Percentiles rank a stretch among this genome's conserved stretches.
These are phyloP conservation scores for Tulasnella sp. DNA, from an alignment of 768 basidiomycete genomes.

Conservation along the genomic window DNA sequence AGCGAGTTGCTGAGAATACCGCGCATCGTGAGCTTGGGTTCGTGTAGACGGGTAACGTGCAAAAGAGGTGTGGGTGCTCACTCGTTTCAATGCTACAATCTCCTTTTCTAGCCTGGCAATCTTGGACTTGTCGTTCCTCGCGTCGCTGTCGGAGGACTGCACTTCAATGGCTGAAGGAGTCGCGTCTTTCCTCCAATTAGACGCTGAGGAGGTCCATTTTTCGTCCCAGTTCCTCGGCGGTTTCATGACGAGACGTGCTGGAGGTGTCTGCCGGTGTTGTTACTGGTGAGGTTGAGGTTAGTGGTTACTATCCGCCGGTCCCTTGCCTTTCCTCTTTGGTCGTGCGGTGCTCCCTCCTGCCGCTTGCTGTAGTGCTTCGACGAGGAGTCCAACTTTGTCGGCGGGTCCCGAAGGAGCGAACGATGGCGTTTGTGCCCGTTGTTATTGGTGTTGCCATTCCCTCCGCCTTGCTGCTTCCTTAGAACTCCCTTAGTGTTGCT, in stretches of 20 bases:
- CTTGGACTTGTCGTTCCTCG: not conserved
- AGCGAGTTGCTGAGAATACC: not conserved
- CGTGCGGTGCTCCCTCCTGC: too few species aligned
- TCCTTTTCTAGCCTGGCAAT: constrained; percentile 11
- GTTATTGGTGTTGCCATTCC: too few species aligned
- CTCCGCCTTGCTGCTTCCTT: too few species aligned
- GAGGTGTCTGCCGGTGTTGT: too few species aligned
- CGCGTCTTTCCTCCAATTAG: not conserved
- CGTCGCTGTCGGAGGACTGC: not conserved
- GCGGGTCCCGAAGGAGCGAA: constrained; percentile 6
- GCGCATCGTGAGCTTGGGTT: not conserved
- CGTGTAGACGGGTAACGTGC: not conserved
- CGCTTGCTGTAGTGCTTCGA: not conserved
- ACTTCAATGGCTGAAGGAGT: not conserved
- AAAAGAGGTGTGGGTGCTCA: not conserved
- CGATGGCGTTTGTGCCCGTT: too few species aligned
- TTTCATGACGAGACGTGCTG: too few species aligned
- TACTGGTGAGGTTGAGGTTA: too few species aligned
- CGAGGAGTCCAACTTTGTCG: constrained; percentile 1
- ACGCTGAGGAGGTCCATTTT: not conserved
- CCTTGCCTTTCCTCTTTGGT: constrained; percentile 26
- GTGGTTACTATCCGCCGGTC: constrained; percentile 1
- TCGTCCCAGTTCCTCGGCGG: too few species aligned
- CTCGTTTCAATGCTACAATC: constrained; percentile 6
- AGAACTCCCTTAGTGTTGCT: too few species aligned